A percentile compares a stretch with the other conserved stretches of the same genome.
These are phyloP conservation scores for Lichtheimia corymbifera DNA, from an alignment of 371 early-diverging fungal genomes.

Conservation along the genomic window DNA sequence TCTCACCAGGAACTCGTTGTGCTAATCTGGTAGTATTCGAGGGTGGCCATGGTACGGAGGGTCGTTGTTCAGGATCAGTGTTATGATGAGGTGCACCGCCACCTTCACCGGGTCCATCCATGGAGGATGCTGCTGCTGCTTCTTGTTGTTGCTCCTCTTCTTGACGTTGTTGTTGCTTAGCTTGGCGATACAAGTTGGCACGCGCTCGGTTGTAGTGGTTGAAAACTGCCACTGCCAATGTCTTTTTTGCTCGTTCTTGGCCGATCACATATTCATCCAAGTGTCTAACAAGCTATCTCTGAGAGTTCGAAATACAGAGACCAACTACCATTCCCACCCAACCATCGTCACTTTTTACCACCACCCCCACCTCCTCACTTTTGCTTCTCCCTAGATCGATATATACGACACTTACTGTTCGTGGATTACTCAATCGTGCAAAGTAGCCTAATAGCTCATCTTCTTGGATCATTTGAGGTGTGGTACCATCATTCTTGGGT, in stretches of 20 bases:
- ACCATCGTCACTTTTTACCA: no score
- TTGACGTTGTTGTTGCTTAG: not conserved
- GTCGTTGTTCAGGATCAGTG: not conserved
- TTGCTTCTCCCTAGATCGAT: no score
- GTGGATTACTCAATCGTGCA: conserved; percentile 17
- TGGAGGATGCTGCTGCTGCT: no score
- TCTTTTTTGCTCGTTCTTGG: conserved; percentile 77
- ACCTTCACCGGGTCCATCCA: not conserved
- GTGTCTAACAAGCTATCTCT: conserved; percentile 64
- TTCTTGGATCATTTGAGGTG: not conserved
- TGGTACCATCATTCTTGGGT: not conserved
- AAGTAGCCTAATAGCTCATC: conserved; percentile 5
- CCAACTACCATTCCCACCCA: no score
- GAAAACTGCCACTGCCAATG: conserved; percentile 75
- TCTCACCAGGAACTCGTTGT: conserved; percentile 8
- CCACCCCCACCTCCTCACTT: no score
- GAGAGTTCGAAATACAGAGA: not conserved
- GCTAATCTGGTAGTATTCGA: conserved; percentile 1
- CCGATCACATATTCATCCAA: conserved; percentile 82
- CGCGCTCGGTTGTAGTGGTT: conserved; percentile 78
- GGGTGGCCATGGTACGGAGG: no score
- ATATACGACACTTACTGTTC: conserved; percentile 10
- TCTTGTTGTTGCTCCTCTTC: not conserved
- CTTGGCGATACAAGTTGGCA: conserved; percentile 46
- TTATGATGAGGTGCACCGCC: conserved; percentile 3